Percentiles rank a stretch among this genome's conserved stretches.
These are phyloP conservation scores for Hysterangium stoloniferum DNA, from an alignment of 768 basidiomycete species.

Conservation along the genomic window DNA sequence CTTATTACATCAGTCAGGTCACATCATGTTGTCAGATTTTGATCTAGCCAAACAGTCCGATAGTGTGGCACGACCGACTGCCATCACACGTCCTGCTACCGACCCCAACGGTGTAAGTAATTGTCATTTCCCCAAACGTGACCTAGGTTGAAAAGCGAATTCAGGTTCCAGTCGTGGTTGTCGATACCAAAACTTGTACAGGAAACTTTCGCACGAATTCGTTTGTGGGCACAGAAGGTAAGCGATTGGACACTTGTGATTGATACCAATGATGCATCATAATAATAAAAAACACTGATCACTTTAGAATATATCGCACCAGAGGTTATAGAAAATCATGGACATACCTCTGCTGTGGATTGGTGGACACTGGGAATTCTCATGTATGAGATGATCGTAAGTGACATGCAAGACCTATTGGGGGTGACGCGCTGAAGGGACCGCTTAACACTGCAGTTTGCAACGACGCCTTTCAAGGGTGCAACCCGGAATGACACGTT, in stretches of 20 bases:
- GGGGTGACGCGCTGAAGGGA: constrained; percentile 14
- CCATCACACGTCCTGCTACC: constrained; percentile 77
- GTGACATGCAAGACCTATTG: constrained; percentile 31
- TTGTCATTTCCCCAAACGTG: neutral
- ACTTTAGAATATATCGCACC: constrained; percentile 95
- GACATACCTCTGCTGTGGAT: constrained; percentile 97
- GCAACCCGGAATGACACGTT: constrained; percentile 92
- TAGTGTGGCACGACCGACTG: constrained; percentile 33
- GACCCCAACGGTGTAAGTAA: constrained; percentile 83
- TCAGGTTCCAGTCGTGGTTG: constrained; percentile 64
- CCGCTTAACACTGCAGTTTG: constrained; percentile 63
- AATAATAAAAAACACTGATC: constrained; percentile 10
- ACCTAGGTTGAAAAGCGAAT: neutral
- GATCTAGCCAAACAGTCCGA: constrained; percentile 95
- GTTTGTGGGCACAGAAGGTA: constrained; percentile 98
- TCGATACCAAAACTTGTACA: constrained; percentile 96
- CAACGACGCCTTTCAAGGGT: constrained; percentile 98
- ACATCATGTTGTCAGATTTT: constrained; percentile 99
- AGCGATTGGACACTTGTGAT: constrained; percentile 18
- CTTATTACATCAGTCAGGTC: constrained; percentile 92
- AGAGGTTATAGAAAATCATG: constrained; percentile 93
- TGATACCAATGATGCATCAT: constrained; percentile 17
- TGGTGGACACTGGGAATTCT: constrained; percentile 99
- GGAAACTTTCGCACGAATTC: constrained; percentile 97
- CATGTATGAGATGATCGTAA: constrained; percentile 98